Evolutionary conservation across 2,329 filamentous ascomycete species (phyloP).

Genomic region (Trichophyton benhamiae): DNA sequence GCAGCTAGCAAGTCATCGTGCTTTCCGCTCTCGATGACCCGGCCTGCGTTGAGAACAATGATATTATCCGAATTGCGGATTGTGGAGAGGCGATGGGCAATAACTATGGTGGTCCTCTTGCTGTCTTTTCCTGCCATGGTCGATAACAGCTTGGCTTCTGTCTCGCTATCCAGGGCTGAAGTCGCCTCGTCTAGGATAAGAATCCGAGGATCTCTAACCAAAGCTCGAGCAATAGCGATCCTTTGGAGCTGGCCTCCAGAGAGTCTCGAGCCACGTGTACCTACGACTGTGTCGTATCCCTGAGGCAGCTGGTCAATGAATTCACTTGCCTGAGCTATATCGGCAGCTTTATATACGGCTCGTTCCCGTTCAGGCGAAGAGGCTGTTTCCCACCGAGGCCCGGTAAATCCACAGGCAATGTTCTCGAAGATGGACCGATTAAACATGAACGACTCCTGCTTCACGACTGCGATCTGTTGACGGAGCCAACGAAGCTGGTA

Average conservation of each 20-base stretch:
- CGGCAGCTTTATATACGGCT: constrained; percentile 31
- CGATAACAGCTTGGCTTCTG: constrained; percentile 18
- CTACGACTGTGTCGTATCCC: constrained; percentile 38
- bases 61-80: constrained; percentile 21
- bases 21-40: constrained; percentile 18
- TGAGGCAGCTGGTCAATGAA: constrained; percentile 45
- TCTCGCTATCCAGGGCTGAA: constrained; percentile 18
- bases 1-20: constrained; percentile 18
- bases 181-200: constrained; percentile 36
- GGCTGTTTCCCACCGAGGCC: constrained; percentile 39
- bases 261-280: constrained; percentile 43
- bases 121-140: constrained; percentile 14
- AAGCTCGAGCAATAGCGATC: constrained; percentile 71
- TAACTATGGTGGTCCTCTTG: constrained; percentile 18
- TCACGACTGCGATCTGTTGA: constrained; percentile 72
- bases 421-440: constrained; percentile 72
- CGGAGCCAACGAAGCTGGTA: constrained; percentile 32
- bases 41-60: constrained; percentile 19
- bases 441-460: constrained; percentile 77
- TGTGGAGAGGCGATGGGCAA: constrained; percentile 22
- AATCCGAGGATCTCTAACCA: constrained; percentile 71
- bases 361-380: constrained; percentile 39
- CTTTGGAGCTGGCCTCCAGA: constrained; percentile 34
- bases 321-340: constrained; percentile 45
- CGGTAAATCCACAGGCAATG: constrained; percentile 46